Conservation (phyloP, 2,329 filamentous ascomycete genomes). For the Neonectria coccinea region DNA sequence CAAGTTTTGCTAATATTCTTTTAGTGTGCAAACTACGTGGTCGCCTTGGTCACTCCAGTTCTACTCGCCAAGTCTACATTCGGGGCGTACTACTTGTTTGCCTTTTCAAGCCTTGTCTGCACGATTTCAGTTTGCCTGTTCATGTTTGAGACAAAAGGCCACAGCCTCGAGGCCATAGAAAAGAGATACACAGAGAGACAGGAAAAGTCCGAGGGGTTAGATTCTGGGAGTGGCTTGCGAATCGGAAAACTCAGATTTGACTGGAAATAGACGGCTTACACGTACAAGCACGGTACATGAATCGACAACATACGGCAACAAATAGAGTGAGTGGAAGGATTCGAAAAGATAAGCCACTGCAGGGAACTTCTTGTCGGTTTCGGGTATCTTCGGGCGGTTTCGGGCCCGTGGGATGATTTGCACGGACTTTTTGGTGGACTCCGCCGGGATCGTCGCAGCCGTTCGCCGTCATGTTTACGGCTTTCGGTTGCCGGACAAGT, state of each 20-base stretch:
- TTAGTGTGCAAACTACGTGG: slow-evolving; percentile 57
- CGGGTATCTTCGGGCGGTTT: neutral
- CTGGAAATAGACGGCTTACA: neutral
- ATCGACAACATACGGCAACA: too few relatives aligned
- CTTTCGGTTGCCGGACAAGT: slow-evolving; percentile 27
- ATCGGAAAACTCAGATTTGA: neutral
- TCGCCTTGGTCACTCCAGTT: slow-evolving; percentile 58
- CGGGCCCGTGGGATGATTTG: neutral
- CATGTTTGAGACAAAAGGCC: slow-evolving; percentile 59
- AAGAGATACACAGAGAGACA: slow-evolving; percentile 22
- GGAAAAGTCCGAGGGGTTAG: neutral
- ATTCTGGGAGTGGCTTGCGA: neutral
- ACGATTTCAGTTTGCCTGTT: slow-evolving; percentile 52
- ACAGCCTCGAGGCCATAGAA: slow-evolving; percentile 55
- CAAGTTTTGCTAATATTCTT: neutral
- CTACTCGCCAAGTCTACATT: slow-evolving; percentile 54
- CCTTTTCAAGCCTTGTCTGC: slow-evolving; percentile 52
- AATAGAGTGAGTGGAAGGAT: neutral
- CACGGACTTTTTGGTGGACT: neutral
- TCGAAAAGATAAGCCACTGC: neutral
- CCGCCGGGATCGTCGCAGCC: neutral
- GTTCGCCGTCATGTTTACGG: neutral
- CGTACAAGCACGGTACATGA: too few relatives aligned
- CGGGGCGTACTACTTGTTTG: slow-evolving; percentile 61
- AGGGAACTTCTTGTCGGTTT: neutral